Percentiles rank a stretch among this genome's conserved stretches.
phyloP scores from a whole-genome alignment of 495 filamentous ascomycete genomes.

The Trichocladium antarcticum region DNA sequence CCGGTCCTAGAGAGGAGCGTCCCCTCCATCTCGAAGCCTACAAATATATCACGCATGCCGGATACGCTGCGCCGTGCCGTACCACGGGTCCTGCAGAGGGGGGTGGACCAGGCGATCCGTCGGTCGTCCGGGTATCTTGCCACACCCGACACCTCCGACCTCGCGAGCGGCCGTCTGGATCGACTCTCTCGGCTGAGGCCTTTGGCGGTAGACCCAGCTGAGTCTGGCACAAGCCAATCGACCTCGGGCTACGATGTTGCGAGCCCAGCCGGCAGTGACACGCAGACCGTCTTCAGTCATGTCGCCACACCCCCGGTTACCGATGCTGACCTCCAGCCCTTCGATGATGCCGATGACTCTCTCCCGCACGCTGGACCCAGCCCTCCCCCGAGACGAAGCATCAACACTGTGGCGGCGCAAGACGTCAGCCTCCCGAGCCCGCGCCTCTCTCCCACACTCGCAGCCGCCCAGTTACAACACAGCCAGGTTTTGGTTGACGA shows the following conservation, averaged over 20 bases:
- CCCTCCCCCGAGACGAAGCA: conserved; percentile 32
- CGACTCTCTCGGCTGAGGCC: conserved; percentile 25
- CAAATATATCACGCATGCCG: conserved; percentile 11
- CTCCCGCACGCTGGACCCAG: conserved; percentile 30
- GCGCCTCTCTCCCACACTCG: conserved; percentile 81
- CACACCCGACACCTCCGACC: conserved; percentile 40
- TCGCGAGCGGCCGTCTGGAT: conserved; percentile 14
- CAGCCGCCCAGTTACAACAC: conserved; percentile 53
- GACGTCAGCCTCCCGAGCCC: conserved; percentile 92
- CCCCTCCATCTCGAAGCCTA: conserved; percentile 18
- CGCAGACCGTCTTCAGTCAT: conserved; percentile 40
- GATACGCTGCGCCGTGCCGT: conserved; percentile 34
- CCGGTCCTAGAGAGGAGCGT: conserved; percentile 20
- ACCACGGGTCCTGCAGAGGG: conserved; percentile 20
- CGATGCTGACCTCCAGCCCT: conserved; percentile 41
- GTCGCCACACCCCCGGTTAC: conserved; percentile 49
- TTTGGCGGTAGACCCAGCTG: conserved; percentile 27
- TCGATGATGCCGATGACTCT: conserved; percentile 36
- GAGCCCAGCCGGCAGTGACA: conserved; percentile 37
- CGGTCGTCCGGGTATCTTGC: conserved; percentile 30
- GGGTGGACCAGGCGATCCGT: conserved; percentile 17
- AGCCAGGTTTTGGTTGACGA: conserved; percentile 31
- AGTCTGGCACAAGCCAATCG: conserved; percentile 35
- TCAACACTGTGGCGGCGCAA: conserved; percentile 58
- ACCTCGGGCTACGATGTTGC: conserved; percentile 37